phyloP scores from a whole-genome alignment of 768 basidiomycete genomes.

The Amanita phalloides region DNA sequence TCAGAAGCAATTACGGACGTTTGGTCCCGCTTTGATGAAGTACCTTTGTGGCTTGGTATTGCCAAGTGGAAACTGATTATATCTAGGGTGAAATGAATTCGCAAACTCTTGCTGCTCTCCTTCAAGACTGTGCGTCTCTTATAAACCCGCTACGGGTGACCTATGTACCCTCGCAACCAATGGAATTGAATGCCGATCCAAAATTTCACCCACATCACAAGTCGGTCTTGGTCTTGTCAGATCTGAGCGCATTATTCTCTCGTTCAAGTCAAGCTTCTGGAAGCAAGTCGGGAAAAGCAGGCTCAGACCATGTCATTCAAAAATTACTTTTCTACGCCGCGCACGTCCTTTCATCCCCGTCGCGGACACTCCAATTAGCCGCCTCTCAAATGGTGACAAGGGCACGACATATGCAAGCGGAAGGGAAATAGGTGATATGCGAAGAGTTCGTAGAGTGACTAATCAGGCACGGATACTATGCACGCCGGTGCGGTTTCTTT shows the following conservation, averaged over 20 bases:
- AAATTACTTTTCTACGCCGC: conserved; percentile 68
- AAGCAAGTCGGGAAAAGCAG: neutral
- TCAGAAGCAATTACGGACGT: conserved; percentile 46
- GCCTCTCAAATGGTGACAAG: conserved; percentile 27
- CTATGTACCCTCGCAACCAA: conserved; percentile 9
- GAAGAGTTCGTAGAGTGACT: neutral
- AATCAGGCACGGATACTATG: neutral
- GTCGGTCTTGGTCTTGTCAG: conserved; percentile 42
- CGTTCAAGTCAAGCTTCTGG: neutral
- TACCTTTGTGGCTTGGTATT: conserved; percentile 15
- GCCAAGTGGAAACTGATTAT: neutral
- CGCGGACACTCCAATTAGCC: conserved; percentile 26
- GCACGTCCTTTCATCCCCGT: conserved; percentile 40
- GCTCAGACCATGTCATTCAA: conserved; percentile 32
- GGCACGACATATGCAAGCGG: conserved; percentile 15
- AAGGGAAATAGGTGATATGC: neutral
- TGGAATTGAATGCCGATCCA: conserved; percentile 12
- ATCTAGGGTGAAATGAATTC: conserved; percentile 25
- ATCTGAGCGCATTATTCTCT: conserved; percentile 35
- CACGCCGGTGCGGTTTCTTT: no score
- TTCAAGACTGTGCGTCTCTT: conserved; percentile 43
- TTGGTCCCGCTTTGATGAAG: conserved; percentile 54
- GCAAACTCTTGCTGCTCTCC: conserved; percentile 38
- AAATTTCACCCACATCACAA: conserved; percentile 27
- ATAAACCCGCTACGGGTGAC: conserved; percentile 37